Evolutionary conservation across 345 rosid species (phyloP).

Genomic region (Eucalyptus microcorys): DNA sequence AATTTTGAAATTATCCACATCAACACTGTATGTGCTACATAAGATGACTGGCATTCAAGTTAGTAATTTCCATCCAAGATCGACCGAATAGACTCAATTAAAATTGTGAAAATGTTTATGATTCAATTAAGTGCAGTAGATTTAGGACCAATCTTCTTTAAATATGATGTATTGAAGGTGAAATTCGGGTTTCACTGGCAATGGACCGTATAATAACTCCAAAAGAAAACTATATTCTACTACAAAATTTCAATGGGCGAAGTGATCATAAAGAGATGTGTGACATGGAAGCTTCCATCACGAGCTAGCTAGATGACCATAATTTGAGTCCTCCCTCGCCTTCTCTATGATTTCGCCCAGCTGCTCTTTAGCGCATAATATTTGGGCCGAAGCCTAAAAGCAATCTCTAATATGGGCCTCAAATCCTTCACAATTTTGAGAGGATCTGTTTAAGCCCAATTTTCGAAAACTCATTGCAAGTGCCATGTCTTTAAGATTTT

Average conservation of each 20-base stretch:
- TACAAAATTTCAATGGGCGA: not conserved
- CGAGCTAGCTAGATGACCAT: not conserved
- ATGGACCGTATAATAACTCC: not conserved
- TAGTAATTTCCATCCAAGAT: no score
- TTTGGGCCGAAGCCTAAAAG: not conserved
- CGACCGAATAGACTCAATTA: rapidly evolving
- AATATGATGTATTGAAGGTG: not conserved
- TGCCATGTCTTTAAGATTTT: not conserved
- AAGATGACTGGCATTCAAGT: rapidly evolving
- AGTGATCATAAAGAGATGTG: not conserved
- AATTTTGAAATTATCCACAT: rapidly evolving
- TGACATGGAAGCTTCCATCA: not conserved
- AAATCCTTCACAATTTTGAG: not conserved
- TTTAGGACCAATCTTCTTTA: not conserved
- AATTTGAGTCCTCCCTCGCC: not conserved
- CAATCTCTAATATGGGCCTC: not conserved
- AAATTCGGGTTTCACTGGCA: not conserved
- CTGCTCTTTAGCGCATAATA: not conserved
- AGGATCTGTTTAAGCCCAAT: not conserved
- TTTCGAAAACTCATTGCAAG: not conserved
- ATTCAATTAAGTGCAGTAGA: no score
- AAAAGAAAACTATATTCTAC: not conserved
- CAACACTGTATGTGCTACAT: rapidly evolving
- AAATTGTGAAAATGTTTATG: not conserved
- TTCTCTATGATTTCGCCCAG: not conserved